Percentiles rank a stretch among this genome's conserved stretches.
phyloP scores from a whole-genome alignment of 1,284 basidiomycete genomes.

The Sanghuangporus sanghuang region DNA sequence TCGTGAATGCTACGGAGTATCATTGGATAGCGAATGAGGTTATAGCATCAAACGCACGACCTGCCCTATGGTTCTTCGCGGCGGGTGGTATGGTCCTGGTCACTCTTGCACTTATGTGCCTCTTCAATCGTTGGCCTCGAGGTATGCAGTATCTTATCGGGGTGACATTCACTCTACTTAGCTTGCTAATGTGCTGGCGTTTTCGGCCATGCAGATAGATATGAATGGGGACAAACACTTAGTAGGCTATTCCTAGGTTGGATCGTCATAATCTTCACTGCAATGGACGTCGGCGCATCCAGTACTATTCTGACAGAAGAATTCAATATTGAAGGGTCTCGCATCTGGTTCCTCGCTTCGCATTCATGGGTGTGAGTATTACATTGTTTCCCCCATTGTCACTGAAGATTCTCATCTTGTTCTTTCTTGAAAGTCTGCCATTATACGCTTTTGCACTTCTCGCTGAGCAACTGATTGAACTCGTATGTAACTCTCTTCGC shows the following conservation, averaged over 20 bases:
- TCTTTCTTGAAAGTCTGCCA: constrained; percentile 3
- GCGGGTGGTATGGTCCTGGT: constrained; percentile 11
- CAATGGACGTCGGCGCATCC: constrained; percentile 13
- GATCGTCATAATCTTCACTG: constrained; percentile 8
- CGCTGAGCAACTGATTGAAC: constrained; percentile 13
- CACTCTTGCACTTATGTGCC: constrained; percentile 7
- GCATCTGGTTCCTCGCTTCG: constrained; percentile 15
- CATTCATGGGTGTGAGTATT: constrained; percentile 17
- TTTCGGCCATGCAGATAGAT: constrained; percentile 3
- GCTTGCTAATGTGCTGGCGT: background rate
- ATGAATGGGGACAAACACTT: constrained; percentile 17
- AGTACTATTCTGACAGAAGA: constrained; percentile 3
- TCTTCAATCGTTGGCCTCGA: constrained; percentile 10
- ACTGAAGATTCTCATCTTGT: background rate
- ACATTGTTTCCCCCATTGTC: too few species aligned
- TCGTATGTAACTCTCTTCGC: constrained; percentile 3
- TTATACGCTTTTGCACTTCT: constrained; percentile 9
- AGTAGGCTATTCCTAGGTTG: constrained; percentile 13
- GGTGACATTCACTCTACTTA: too few species aligned
- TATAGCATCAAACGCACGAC: constrained; percentile 12
- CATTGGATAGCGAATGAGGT: constrained; percentile 5
- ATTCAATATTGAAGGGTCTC: constrained; percentile 8
- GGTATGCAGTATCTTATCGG: constrained; percentile 2
- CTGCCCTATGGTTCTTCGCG: constrained; percentile 17
- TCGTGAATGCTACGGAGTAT: constrained; percentile 8